Percentiles rank a stretch among this genome's conserved stretches.
These are phyloP conservation scores for Boletus semigastroideus DNA, from an alignment of 1,284 basidiomycete genomes.

Conservation along the genomic window DNA sequence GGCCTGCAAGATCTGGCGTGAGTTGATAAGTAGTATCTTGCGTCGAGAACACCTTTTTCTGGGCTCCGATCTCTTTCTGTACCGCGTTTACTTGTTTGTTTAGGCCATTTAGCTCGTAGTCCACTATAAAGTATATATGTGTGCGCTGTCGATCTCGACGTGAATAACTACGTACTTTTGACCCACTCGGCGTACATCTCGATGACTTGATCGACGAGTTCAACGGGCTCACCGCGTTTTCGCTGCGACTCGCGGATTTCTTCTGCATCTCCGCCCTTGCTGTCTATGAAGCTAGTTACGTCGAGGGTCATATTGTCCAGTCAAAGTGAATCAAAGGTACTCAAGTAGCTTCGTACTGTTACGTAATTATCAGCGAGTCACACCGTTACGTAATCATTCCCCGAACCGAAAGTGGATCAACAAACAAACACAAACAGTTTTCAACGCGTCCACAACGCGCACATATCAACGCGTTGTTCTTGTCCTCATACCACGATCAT, in stretches of 20 bases:
- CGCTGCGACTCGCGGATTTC: slow-evolving; percentile 91
- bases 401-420: background rate
- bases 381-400: slow-evolving; percentile 19
- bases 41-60: slow-evolving; percentile 74
- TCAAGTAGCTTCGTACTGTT: too few species aligned
- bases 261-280: slow-evolving; percentile 94
- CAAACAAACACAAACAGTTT: slow-evolving; percentile 26
- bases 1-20: slow-evolving; percentile 48
- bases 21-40: background rate
- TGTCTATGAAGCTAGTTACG: slow-evolving; percentile 75
- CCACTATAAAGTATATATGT: slow-evolving; percentile 50
- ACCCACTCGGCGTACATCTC: slow-evolving; percentile 93
- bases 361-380: too few species aligned
- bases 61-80: slow-evolving; percentile 91
- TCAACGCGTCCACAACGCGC: background rate
- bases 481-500: slow-evolving; percentile 36
- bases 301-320: slow-evolving; percentile 67
- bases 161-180: slow-evolving; percentile 58
- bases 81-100: slow-evolving; percentile 86
- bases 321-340: background rate
- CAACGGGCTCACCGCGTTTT: slow-evolving; percentile 86
- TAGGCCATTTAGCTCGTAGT: slow-evolving; percentile 78
- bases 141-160: background rate
- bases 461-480: background rate
- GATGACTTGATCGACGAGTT: slow-evolving; percentile 93